A percentile compares a stretch with the other conserved stretches of the same genome.
phyloP scores from a whole-genome alignment of 306 rosid genomes.

The Trifolium fragiferum region DNA sequence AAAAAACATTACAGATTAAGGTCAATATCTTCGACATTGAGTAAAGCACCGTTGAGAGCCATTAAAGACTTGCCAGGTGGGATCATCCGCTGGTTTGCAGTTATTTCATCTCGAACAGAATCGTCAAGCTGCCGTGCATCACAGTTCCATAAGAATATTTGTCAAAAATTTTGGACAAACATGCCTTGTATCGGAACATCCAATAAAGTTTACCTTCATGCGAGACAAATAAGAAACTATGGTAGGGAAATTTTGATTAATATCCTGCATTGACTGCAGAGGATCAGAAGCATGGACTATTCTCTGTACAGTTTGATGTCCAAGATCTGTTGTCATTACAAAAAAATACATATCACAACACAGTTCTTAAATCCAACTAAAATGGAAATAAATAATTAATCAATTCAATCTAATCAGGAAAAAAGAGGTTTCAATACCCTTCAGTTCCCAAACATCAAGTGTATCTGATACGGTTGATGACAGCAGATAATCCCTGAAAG shows the following conservation, averaged over 20 bases:
- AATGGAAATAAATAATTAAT: slow-evolving; percentile 23
- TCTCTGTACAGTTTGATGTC: slow-evolving; percentile 99
- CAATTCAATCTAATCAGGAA: slow-evolving; percentile 4
- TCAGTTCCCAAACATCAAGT: slow-evolving; percentile 96
- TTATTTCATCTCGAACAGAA: slow-evolving; percentile 88
- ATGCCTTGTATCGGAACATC: slow-evolving; percentile 28
- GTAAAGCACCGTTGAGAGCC: slow-evolving; percentile 96
- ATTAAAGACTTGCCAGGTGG: slow-evolving; percentile 99
- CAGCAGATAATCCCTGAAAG: slow-evolving; percentile 89
- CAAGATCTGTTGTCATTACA: slow-evolving; percentile 70
- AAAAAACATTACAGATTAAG: slow-evolving; percentile 83
- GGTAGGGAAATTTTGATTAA: slow-evolving; percentile 94
- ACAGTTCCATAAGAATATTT: slow-evolving; percentile 41
- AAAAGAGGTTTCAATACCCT: slow-evolving; percentile 60
- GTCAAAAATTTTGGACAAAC: slow-evolving; percentile 27
- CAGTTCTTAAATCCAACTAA: slow-evolving; percentile 32
- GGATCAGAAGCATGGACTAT: slow-evolving; percentile 98
- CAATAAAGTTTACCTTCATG: slow-evolving; percentile 74
- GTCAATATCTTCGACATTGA: slow-evolving; percentile 96
- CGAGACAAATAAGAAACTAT: slow-evolving; percentile 97
- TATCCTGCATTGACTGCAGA: slow-evolving; percentile 96
- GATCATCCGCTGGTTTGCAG: slow-evolving; percentile 93
- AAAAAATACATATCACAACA: slow-evolving; percentile 27
- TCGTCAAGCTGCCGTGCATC: slow-evolving; percentile 77
- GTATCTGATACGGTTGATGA: slow-evolving; percentile 91